Conservation (phyloP, 257 asterid species). For the Solanum rostratum region DNA sequence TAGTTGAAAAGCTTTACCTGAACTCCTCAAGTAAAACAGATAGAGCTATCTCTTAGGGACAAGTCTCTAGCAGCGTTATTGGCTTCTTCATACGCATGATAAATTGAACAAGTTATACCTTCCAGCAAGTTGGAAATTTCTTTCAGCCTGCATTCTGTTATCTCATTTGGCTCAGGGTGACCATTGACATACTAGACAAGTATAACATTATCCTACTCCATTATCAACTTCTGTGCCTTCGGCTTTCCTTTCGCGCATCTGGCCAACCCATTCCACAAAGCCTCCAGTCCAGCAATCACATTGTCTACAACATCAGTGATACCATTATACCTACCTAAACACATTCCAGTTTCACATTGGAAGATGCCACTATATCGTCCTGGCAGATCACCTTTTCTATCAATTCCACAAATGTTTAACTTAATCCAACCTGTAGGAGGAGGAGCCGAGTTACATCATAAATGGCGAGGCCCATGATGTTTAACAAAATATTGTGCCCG, state of each 20-base stretch:
- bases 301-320: not conserved
- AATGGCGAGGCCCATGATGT: not conserved
- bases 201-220: not conserved
- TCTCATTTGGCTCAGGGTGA: not conserved
- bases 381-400: not conserved
- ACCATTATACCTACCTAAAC: not conserved
- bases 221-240: not conserved
- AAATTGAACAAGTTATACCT: not conserved
- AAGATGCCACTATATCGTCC: not conserved
- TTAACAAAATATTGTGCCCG: too few species aligned
- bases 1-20: not conserved
- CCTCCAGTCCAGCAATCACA: not conserved
- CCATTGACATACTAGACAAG: conserved; percentile 1
- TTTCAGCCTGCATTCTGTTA: not conserved
- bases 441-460: not conserved
- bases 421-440: conserved; percentile 2
- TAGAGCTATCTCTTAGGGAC: not conserved
- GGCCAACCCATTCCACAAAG: not conserved
- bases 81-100: not conserved
- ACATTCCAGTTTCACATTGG: not conserved
- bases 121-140: not conserved
- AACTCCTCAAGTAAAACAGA: not conserved
- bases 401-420: not conserved
- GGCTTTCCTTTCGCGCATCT: not conserved
- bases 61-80: not conserved